phyloP scores from a whole-genome alignment of 1,139 yeast species.

The Hanseniaspora sp. region DNA sequence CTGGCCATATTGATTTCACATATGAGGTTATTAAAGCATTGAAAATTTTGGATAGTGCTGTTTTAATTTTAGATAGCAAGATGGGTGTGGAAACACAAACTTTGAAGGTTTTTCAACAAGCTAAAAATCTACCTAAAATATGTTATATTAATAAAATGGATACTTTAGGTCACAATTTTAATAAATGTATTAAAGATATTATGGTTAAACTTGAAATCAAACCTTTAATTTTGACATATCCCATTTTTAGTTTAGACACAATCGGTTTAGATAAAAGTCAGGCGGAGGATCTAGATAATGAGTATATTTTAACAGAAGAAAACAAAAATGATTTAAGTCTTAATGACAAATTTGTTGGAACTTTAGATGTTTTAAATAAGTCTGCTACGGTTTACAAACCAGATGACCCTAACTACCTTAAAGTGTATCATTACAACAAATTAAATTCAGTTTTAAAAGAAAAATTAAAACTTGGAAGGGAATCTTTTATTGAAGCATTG shows the following conservation, averaged over 20 bases:
- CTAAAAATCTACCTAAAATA: slow-evolving; percentile 59
- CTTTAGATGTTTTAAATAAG: slow-evolving; percentile 64
- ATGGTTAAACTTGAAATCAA: slow-evolving; percentile 66
- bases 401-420: slow-evolving; percentile 46
- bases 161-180: slow-evolving; percentile 87
- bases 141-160: slow-evolving; percentile 92
- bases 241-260: slow-evolving; percentile 39
- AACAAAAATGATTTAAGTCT: slow-evolving; percentile 24
- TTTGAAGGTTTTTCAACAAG: slow-evolving; percentile 92
- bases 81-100: slow-evolving; percentile 99
- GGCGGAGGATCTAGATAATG: not conserved
- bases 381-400: slow-evolving; percentile 56
- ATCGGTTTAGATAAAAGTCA: slow-evolving; percentile 9
- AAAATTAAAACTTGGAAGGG: slow-evolving; percentile 50
- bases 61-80: slow-evolving; percentile 83
- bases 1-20: slow-evolving; percentile 97
- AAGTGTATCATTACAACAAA: slow-evolving; percentile 34
- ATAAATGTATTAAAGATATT: slow-evolving; percentile 77
- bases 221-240: slow-evolving; percentile 68
- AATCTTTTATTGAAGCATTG: slow-evolving; percentile 68
- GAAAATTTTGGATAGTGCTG: slow-evolving; percentile 86
- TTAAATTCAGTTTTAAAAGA: slow-evolving; percentile 32
- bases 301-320: slow-evolving; percentile 17
- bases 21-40: slow-evolving; percentile 86
- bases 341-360: slow-evolving; percentile 56